phyloP scores from a whole-genome alignment of 441 rosid genomes.

The Viola pubescens region DNA sequence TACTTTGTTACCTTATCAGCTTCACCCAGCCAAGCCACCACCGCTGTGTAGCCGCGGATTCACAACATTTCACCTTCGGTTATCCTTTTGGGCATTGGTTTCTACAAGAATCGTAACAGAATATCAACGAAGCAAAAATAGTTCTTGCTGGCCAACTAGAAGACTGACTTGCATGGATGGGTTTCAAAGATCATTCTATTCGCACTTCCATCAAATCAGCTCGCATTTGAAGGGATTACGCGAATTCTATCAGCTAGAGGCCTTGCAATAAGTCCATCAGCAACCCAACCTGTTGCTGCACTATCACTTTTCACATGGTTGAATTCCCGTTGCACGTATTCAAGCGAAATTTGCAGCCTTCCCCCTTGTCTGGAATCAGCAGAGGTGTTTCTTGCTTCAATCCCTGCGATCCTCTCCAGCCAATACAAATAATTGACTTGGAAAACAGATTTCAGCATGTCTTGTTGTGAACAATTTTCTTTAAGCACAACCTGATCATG shows the following conservation, averaged over 20 bases:
- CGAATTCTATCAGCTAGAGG: slow-evolving; percentile 61
- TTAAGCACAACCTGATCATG: slow-evolving; percentile 72
- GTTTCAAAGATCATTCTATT: neutral
- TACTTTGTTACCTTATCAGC: neutral
- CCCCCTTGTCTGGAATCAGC: slow-evolving; percentile 71
- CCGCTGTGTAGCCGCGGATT: neutral
- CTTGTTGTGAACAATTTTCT: slow-evolving; percentile 65
- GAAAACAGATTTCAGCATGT: slow-evolving; percentile 89
- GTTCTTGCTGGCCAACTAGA: no score
- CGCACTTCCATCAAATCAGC: slow-evolving; percentile 1
- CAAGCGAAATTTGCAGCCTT: slow-evolving; percentile 65
- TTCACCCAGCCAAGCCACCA: neutral
- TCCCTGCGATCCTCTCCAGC: slow-evolving; percentile 90
- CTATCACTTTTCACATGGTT: slow-evolving; percentile 69
- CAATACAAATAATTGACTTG: slow-evolving; percentile 87
- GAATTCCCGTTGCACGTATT: slow-evolving; percentile 76
- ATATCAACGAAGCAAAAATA: no score
- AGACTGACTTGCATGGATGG: neutral
- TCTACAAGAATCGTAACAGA: no score
- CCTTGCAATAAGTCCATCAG: slow-evolving; percentile 86
- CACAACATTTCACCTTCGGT: neutral
- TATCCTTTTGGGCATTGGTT: no score
- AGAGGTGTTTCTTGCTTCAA: slow-evolving; percentile 39
- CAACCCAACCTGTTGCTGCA: slow-evolving; percentile 61
- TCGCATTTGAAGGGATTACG: slow-evolving; percentile 27